Conservation (phyloP, 805 yeast species). For the Candida orba region DNA sequence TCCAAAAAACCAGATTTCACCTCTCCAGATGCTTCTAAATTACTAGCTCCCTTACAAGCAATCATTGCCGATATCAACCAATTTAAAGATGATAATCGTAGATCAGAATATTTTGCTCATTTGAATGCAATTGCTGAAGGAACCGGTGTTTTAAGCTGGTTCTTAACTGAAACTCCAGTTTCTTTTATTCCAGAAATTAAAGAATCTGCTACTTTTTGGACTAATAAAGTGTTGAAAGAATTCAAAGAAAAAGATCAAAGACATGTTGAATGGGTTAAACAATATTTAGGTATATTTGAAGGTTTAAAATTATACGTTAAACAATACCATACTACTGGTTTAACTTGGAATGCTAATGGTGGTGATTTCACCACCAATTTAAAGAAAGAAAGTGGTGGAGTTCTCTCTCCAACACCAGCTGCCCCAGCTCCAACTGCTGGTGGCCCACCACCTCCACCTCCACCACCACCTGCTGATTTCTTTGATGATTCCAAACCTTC, state of each 20-base stretch:
- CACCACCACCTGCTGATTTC: constrained; percentile 80
- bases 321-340: constrained; percentile 78
- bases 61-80: constrained; percentile 49
- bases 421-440: constrained; percentile 87
- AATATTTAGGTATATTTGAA: constrained; percentile 55
- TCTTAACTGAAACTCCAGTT: constrained; percentile 68
- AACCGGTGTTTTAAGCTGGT: constrained; percentile 87
- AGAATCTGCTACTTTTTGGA: constrained; percentile 92
- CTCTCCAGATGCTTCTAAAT: constrained; percentile 45
- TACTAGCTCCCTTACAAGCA: constrained; percentile 64
- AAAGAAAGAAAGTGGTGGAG: constrained; percentile 26
- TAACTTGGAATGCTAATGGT: constrained; percentile 68
- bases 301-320: constrained; percentile 68
- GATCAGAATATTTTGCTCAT: constrained; percentile 57
- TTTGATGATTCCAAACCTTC: constrained; percentile 36
- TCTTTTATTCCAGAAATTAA: constrained; percentile 73
- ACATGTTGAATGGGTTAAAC: constrained; percentile 78
- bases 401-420: constrained; percentile 32
- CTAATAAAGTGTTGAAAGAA: constrained; percentile 84
- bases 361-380: constrained; percentile 46
- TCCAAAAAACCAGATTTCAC: constrained; percentile 59
- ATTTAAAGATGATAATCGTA: constrained; percentile 69
- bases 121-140: constrained; percentile 86
- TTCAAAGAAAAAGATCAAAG: constrained; percentile 61
- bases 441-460: constrained; percentile 94